Evolutionary conservation across 163 green algal genomes (phyloP).

Genomic region (Chloroidium sp.): DNA sequence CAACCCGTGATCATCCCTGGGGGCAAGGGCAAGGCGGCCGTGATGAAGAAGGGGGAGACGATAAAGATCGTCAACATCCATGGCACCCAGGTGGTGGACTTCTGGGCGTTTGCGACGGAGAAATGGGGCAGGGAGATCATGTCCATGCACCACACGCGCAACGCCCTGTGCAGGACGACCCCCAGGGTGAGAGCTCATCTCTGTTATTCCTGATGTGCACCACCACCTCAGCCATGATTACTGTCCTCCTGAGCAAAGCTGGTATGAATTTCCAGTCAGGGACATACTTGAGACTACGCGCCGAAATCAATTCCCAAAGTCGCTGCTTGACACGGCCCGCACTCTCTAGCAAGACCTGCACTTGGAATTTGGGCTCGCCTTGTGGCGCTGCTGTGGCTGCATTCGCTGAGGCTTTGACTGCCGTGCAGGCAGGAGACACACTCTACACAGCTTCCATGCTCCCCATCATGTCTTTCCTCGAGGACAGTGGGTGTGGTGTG

Average conservation of each 20-base stretch:
- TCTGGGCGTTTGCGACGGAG: constrained; percentile 9
- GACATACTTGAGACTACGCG: no score
- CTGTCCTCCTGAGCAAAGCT: no score
- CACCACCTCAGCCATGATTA: no score
- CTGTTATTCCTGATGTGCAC: no score
- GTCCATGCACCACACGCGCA: constrained; percentile 25
- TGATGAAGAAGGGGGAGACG: constrained; percentile 16
- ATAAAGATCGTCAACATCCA: constrained; percentile 24
- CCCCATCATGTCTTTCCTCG: constrained; percentile 23
- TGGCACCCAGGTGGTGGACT: constrained; percentile 24
- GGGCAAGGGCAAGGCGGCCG: constrained; percentile 17
- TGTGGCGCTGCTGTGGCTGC: no score
- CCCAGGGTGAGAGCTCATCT: constrained; percentile 3
- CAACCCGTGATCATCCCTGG: constrained; percentile 7
- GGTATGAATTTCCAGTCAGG: no score
- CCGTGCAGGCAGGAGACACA: constrained; percentile 17
- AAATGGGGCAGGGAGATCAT: constrained; percentile 20
- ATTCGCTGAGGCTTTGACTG: neutral
- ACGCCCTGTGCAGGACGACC: constrained; percentile 2
- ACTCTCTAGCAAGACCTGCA: no score
- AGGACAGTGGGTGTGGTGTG: constrained; percentile 18
- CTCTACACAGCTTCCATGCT: constrained; percentile 12
- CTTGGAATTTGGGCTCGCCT: no score
- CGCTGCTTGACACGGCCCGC: no score
- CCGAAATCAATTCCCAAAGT: no score